These are phyloP conservation scores for Colletotrichum liriopes DNA, from an alignment of 2,329 filamentous ascomycete genomes.

Conservation along the genomic window DNA sequence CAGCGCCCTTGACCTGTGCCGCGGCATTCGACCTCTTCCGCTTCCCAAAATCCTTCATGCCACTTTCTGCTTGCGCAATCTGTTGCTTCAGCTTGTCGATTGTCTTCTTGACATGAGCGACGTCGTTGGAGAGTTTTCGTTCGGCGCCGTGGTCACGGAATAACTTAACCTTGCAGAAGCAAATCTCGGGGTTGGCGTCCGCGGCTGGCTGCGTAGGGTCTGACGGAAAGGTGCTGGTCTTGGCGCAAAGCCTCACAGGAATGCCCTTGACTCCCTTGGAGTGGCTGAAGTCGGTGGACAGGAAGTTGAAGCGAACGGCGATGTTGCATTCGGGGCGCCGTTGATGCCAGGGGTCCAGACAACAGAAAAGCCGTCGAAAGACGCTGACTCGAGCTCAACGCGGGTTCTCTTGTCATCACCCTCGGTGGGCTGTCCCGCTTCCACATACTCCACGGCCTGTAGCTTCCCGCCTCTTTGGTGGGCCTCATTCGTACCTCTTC, in stretches of 20 bases:
- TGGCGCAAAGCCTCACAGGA: constrained; percentile 91
- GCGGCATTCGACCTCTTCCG: constrained; percentile 70
- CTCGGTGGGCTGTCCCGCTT: constrained; percentile 71
- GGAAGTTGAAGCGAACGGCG: constrained; percentile 96
- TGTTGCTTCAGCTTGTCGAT: constrained; percentile 98
- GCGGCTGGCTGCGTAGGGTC: constrained; percentile 64
- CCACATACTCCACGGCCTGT: constrained; percentile 95
- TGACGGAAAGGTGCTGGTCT: constrained; percentile 79
- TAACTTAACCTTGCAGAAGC: constrained; percentile 96
- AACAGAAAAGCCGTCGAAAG: constrained; percentile 95
- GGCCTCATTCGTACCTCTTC: constrained; percentile 93
- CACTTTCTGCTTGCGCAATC: constrained; percentile 82
- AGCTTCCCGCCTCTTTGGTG: constrained; percentile 94
- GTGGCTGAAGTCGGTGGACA: constrained; percentile 98
- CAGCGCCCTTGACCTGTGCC: constrained; percentile 60
- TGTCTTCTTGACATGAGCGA: constrained; percentile 94
- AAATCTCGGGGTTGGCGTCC: constrained; percentile 76
- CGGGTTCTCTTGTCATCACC: constrained; percentile 77
- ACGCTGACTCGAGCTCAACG: constrained; percentile 81
- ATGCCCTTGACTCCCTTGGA: constrained; percentile 99
- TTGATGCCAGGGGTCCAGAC: constrained; percentile 85
- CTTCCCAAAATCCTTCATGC: constrained; percentile 78
- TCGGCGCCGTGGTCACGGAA: constrained; percentile 97
- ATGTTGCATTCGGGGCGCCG: constrained; percentile 84
- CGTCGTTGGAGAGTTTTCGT: constrained; percentile 93